Base-by-base conservation (phyloP, 495 filamentous ascomycete genomes). In the Trypethelium eluteriae region DNA sequence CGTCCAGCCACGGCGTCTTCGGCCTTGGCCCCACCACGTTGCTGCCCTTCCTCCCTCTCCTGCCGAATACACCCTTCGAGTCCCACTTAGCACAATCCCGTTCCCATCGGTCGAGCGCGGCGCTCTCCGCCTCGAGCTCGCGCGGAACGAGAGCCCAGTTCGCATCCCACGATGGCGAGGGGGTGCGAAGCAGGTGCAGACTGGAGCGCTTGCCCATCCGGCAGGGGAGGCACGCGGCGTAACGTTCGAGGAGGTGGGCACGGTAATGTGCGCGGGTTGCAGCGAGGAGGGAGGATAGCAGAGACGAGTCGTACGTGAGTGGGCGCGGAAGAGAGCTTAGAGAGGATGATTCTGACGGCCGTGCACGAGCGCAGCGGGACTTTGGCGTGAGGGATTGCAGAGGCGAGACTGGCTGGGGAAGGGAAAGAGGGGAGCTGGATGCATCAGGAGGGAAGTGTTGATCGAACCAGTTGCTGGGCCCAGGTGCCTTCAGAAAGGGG, bases 231-330 rank as follows among this genome's bases (percentile, higher is more conserved):
- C 35, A 34, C 16, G 25, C 6, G 10, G 62, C 34, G 41, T 46
- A 64, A 39, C 39, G 32, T 16, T 34, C n/a, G 53, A 59, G 18
- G 53, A 59, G 53, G 53, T 32, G 53, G 53, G 53, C 53, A 7
- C 53, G 53, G 53, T 59, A 14, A 32, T 59, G 36, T 2, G 18
- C 25, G 18, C 53, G 53, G 6, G 53, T 36, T 7, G 53, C 53
- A 9, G 53, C 14, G 53, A 59, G 4, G 32, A 59, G 18, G 32
- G 53, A 3, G 53, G 53, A 11, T 18, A 53, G 49, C 34, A n/a
- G 53, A 32, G 18, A 6, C 7, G 49, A 0, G 9, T 14, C 49
- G 49, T 53, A 5, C 9, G 49, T 5, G 5, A n/a, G 49, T 53
- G 49, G 49, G 11, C 5, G 25, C 25, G 25, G 0, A 25, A 25